Conservation (phyloP, 2,329 filamentous ascomycete species). For the Sclerotinia spermophila region DNA sequence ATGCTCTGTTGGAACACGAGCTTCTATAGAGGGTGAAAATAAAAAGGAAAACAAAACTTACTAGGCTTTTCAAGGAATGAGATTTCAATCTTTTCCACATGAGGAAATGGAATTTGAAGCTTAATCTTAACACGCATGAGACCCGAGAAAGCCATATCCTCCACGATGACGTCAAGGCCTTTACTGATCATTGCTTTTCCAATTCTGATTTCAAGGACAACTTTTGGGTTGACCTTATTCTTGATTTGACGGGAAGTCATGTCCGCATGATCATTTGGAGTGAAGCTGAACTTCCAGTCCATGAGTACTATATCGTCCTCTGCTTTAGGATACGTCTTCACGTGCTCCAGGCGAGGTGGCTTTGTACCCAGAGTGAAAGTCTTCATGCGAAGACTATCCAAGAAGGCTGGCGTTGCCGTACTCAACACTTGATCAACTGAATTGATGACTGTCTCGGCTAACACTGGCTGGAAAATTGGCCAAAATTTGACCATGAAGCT, state of each 20-base stretch:
- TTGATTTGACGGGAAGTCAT: constrained; percentile 86
- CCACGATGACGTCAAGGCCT: constrained; percentile 93
- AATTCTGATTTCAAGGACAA: constrained; percentile 89
- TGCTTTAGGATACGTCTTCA: constrained; percentile 95
- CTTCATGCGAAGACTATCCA: constrained; percentile 91
- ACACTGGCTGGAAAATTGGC: constrained; percentile 95
- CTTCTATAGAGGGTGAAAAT: background rate
- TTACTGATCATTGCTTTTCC: constrained; percentile 98
- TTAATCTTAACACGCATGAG: constrained; percentile 98
- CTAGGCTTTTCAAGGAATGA: constrained; percentile 81
- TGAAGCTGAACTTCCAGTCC: constrained; percentile 99
- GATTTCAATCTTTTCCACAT: constrained; percentile 91
- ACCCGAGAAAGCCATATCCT: constrained; percentile 94
- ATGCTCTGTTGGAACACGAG: background rate
- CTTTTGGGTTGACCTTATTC: constrained; percentile 95
- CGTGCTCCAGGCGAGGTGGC: constrained; percentile 91
- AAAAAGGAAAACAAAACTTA: constrained; percentile 20
- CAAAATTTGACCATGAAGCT: constrained; percentile 98
- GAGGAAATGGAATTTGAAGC: constrained; percentile 91
- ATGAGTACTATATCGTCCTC: constrained; percentile 95
- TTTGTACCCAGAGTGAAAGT: constrained; percentile 93
- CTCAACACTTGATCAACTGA: constrained; percentile 96
- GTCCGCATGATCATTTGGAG: constrained; percentile 87
- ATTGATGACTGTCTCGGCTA: constrained; percentile 87
- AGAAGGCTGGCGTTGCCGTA: constrained; percentile 82